Base-by-base conservation (phyloP, 1,139 yeast species). In the Taphrina sp. region DNA sequence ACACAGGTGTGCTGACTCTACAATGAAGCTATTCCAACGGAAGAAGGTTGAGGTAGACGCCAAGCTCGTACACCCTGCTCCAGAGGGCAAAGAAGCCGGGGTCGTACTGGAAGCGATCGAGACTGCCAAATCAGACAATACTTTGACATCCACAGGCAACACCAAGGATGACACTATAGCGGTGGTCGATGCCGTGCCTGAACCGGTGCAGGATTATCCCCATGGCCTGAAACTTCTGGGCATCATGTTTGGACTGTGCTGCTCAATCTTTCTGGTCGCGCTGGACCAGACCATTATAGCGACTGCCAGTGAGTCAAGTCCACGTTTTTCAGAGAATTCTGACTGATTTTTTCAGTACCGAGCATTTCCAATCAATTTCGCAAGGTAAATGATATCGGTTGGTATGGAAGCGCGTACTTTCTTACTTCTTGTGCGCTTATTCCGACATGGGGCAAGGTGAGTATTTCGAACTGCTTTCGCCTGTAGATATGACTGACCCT, bases 211-310 rank as follows among this genome's bases (percentile, higher is more conserved):
- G 29, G 29, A 8, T 10, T 47, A 47, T 17, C 53, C 53, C 20
- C 20, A 26, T 16, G 52, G 52, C 14, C 24, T 28, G 28, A 37
- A 47, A 23, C 42, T 47, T 22, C 31, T 23, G 3, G 76, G 81
- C 8, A 64, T 80, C 14, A 37, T 71, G 3, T 73, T 56, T 26
- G 59, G 85, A 10, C 71, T 81, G 52, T 70, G 76, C 17, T 65
- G 76, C 22, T 70, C 78, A 14, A 63, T 82, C 59, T 82, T 83
- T 63, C 68, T 83, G 29, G 78, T 78, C 14, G 87, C 88, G 0
- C 69, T 83, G 35, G 90, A 83, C 65, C 84, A 81, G 63, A 83
- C 87, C 12, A 82, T 83, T 60, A 79, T 81, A 1, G 70, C 80
- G 1, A 80, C 89, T 1, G 71, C 82, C 4, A 69, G 43, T 38